These are phyloP conservation scores for Gossypium turneri DNA, from an alignment of 345 rosid genomes.

Conservation along the genomic window DNA sequence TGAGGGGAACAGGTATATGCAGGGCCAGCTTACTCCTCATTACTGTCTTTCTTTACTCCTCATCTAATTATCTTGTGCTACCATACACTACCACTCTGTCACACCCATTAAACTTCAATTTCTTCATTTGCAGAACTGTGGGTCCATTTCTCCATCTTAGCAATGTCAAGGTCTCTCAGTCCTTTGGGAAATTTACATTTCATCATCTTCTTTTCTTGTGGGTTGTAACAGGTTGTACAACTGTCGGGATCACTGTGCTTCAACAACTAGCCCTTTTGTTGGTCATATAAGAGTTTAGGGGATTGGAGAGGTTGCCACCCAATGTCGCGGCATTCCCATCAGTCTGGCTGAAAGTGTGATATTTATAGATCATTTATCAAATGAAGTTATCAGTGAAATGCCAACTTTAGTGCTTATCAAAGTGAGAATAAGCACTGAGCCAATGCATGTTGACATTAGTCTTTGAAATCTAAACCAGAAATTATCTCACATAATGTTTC, in stretches of 20 bases:
- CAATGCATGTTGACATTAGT: too few relatives aligned
- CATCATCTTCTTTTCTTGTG: neutral
- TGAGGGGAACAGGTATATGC: neutral
- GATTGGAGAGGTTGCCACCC: too few relatives aligned
- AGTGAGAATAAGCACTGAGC: too few relatives aligned
- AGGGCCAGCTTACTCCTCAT: neutral
- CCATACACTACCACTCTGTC: conserved; percentile 4
- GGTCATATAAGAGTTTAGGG: too few relatives aligned
- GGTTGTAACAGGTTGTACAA: neutral
- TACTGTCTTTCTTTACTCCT: neutral
- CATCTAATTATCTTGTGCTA: neutral
- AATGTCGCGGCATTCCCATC: too few relatives aligned
- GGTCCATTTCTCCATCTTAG: conserved; percentile 3
- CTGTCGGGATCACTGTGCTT: neutral
- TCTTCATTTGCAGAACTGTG: neutral
- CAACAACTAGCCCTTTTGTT: neutral
- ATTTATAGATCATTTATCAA: too few relatives aligned
- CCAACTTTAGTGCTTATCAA: too few relatives aligned
- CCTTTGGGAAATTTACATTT: neutral
- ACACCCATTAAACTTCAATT: neutral
- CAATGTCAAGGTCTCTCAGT: neutral
- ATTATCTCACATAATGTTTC: neutral
- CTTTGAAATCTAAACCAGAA: neutral
- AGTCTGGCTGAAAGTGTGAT: too few relatives aligned
- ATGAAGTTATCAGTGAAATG: too few relatives aligned